These are phyloP conservation scores for Leucosporidium yakuticum DNA, from an alignment of 768 basidiomycete genomes.

Conservation along the genomic window DNA sequence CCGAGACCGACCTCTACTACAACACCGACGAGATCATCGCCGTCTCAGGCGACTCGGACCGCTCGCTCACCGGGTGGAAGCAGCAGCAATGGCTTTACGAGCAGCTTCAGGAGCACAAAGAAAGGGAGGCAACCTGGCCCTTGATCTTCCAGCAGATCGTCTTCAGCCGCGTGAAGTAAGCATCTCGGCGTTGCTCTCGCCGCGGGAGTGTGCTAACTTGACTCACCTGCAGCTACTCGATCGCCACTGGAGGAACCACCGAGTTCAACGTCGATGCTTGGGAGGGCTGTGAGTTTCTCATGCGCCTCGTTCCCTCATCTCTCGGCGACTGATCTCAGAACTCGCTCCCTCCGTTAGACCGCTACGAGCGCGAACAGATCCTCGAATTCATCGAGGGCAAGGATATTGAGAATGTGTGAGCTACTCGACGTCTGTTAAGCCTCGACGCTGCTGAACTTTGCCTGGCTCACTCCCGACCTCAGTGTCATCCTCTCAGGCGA, in stretches of 20 bases:
- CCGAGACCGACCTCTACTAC: constrained; percentile 56
- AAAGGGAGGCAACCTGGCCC: constrained; percentile 54
- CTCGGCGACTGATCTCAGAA: not conserved
- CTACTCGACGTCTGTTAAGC: not conserved
- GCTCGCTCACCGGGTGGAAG: constrained; percentile 54
- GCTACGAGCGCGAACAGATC: constrained; percentile 54
- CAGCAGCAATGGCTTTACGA: constrained; percentile 57
- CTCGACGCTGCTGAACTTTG: no score
- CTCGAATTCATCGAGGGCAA: constrained; percentile 53
- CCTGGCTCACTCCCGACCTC: constrained; percentile 42
- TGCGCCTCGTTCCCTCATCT: not conserved
- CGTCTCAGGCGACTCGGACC: constrained; percentile 47
- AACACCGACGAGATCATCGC: constrained; percentile 51
- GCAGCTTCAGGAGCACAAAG: constrained; percentile 50
- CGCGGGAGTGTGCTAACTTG: no score
- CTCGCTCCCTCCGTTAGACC: constrained; percentile 41
- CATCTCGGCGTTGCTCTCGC: not conserved
- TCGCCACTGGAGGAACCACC: constrained; percentile 43
- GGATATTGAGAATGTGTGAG: constrained; percentile 42
- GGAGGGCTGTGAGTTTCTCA: constrained; percentile 46
- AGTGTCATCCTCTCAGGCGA: constrained; percentile 59
- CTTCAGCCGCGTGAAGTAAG: constrained; percentile 48
- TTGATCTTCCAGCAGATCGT: constrained; percentile 58
- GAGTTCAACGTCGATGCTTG: constrained; percentile 49
- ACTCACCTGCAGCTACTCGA: constrained; percentile 39